These are phyloP conservation scores for Solanum commersonii DNA, from an alignment of 257 asterid genomes.

Conservation along the genomic window DNA sequence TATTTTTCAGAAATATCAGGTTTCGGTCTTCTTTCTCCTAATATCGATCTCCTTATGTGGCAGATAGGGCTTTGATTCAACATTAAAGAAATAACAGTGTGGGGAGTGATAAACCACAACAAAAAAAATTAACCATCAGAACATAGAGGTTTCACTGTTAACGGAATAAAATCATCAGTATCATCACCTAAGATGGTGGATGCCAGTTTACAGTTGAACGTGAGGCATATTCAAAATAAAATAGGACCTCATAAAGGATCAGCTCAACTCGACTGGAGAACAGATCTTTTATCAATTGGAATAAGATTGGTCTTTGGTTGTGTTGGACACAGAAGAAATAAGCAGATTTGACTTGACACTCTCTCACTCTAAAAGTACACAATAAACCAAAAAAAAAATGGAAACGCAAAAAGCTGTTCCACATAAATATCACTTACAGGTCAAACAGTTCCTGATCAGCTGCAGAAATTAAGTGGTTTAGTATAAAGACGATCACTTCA, in stretches of 20 bases:
- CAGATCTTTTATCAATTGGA: background rate
- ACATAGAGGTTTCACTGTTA: background rate
- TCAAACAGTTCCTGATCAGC: conserved; percentile 79
- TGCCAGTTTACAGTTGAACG: background rate
- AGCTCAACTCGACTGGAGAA: background rate
- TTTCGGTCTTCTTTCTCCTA: background rate
- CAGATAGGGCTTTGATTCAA: background rate
- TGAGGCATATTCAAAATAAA: background rate
- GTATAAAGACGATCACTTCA: conserved; percentile 70
- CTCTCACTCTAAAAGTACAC: background rate
- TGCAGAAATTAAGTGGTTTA: conserved; percentile 65
- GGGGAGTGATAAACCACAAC: background rate
- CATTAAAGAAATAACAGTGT: background rate
- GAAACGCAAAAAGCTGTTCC: background rate
- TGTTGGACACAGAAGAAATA: background rate
- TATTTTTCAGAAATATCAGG: background rate
- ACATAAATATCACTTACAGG: conserved; percentile 39
- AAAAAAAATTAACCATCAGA: background rate
- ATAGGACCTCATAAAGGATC: background rate
- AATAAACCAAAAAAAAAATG: background rate
- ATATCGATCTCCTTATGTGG: background rate
- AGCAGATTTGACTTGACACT: background rate
- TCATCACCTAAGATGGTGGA: background rate
- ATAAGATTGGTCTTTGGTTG: background rate
- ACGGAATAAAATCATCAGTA: background rate